Conservation (phyloP, 768 basidiomycete species). For the Trametes gibbosa region DNA sequence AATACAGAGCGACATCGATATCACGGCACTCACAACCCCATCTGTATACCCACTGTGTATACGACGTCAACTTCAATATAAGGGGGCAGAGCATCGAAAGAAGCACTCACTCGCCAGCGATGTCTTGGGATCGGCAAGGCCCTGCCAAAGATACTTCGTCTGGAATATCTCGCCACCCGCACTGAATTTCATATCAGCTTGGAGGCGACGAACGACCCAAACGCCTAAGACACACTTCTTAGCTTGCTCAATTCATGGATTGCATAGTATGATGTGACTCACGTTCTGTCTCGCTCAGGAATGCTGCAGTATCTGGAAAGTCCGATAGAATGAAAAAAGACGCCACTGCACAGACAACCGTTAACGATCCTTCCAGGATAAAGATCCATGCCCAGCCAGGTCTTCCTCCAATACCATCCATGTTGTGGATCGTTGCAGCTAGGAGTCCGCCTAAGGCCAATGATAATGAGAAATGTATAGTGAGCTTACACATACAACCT, state of each 20-base stretch:
- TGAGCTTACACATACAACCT: too few relatives aligned
- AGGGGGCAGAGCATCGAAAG: neutral
- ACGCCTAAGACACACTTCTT: slow-evolving; percentile 37
- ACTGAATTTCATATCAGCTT: slow-evolving; percentile 62
- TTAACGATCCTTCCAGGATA: slow-evolving; percentile 66
- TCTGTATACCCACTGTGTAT: slow-evolving; percentile 59
- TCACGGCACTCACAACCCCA: slow-evolving; percentile 55
- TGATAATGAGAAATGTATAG: slow-evolving; percentile 16
- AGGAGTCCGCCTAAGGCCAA: slow-evolving; percentile 65
- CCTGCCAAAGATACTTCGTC: slow-evolving; percentile 54
- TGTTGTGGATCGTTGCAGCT: slow-evolving; percentile 55
- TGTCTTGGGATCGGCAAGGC: slow-evolving; percentile 69
- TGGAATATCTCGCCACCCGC: slow-evolving; percentile 58
- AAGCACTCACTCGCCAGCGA: slow-evolving; percentile 58
- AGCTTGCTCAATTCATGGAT: neutral
- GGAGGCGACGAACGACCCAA: slow-evolving; percentile 62
- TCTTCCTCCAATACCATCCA: slow-evolving; percentile 50
- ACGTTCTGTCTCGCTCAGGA: slow-evolving; percentile 64
- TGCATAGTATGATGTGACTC: slow-evolving; percentile 17
- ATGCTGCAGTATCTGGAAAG: slow-evolving; percentile 73
- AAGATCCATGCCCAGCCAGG: slow-evolving; percentile 71
- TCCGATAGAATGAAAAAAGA: slow-evolving; percentile 77
- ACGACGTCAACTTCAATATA: neutral
- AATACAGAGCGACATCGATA: neutral
- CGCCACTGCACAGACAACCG: slow-evolving; percentile 52